Conservation (phyloP, 768 basidiomycete genomes). For the Cystofilobasidium bisporidii region DNA sequence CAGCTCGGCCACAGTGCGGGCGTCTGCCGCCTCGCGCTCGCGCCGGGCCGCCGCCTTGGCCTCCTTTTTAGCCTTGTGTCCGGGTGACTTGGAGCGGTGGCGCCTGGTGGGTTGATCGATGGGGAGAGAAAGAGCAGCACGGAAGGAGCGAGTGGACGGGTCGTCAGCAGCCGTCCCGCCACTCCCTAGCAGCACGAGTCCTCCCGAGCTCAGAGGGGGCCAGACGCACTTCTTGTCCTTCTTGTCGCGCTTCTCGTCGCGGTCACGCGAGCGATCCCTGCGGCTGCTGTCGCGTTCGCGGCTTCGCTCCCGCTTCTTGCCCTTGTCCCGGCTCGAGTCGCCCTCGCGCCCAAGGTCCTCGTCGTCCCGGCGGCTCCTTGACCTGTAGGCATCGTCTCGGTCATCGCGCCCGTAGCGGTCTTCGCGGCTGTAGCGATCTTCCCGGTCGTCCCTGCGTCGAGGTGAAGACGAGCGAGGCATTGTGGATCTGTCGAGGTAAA, state of each 20-base stretch:
- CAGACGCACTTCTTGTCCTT: slow-evolving; percentile 48
- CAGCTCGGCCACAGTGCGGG: slow-evolving; percentile 74
- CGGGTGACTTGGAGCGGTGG: slow-evolving; percentile 29
- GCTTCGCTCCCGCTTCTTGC: slow-evolving; percentile 38
- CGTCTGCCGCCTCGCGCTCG: slow-evolving; percentile 55
- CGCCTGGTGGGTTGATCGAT: slow-evolving; percentile 1
- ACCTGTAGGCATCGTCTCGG: slow-evolving; percentile 10
- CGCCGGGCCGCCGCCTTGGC: slow-evolving; percentile 52
- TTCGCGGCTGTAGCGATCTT: slow-evolving; percentile 13
- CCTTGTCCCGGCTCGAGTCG: slow-evolving; percentile 26
- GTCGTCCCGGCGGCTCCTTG: slow-evolving; percentile 20
- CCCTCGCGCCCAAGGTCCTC: slow-evolving; percentile 26
- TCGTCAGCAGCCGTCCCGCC: not conserved
- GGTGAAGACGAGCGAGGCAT: slow-evolving; percentile 24
- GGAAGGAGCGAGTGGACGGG: not conserved
- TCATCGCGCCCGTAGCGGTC: slow-evolving; percentile 29
- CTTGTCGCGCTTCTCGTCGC: slow-evolving; percentile 40
- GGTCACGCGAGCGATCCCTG: slow-evolving; percentile 38
- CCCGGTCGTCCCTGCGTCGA: slow-evolving; percentile 8
- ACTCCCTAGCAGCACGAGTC: too few species aligned
- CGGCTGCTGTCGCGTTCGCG: slow-evolving; percentile 40
- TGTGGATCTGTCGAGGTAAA: too few species aligned
- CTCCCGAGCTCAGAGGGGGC: too few species aligned
- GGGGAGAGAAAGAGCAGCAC: slow-evolving; percentile 9
- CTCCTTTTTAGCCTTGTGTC: slow-evolving; percentile 74